These are phyloP conservation scores for Cryptosporidium canis DNA, from an alignment of 169 alveolate genomes.

Conservation along the genomic window DNA sequence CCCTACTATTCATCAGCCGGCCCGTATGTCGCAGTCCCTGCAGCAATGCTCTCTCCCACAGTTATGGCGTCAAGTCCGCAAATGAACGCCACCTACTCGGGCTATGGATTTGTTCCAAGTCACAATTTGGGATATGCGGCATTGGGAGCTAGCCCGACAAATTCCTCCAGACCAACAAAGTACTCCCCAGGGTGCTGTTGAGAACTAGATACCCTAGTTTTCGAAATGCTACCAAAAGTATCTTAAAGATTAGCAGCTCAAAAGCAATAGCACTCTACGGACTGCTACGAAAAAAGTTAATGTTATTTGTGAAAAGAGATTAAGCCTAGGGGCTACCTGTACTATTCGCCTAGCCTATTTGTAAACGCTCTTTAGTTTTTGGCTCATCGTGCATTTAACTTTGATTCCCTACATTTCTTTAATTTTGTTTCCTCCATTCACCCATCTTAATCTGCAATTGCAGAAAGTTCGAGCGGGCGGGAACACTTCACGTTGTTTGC, in stretches of 20 bases:
- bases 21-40: slow-evolving; percentile 27
- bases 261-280: too few species aligned
- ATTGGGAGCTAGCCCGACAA: slow-evolving; percentile 15
- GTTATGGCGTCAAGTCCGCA: slow-evolving; percentile 49
- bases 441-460: too few species aligned
- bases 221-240: not conserved
- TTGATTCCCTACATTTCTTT: not conserved
- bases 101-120: slow-evolving; percentile 52
- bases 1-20: not conserved
- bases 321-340: not conserved
- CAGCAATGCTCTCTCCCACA: slow-evolving; percentile 57
- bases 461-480: not conserved
- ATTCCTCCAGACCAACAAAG: slow-evolving; percentile 40
- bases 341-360: too few species aligned
- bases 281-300: too few species aligned
- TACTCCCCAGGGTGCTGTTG: slow-evolving; percentile 63
- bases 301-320: not conserved
- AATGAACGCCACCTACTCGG: slow-evolving; percentile 30
- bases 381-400: not conserved
- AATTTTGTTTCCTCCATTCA: not conserved
- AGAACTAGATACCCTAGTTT: not conserved
- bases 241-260: not conserved
- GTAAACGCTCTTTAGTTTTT: too few species aligned
- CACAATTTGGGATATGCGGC: not conserved
- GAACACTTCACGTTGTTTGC: not conserved